These are phyloP conservation scores for Flaveria brownii DNA, from an alignment of 129 eudicot species.

Conservation along the genomic window DNA sequence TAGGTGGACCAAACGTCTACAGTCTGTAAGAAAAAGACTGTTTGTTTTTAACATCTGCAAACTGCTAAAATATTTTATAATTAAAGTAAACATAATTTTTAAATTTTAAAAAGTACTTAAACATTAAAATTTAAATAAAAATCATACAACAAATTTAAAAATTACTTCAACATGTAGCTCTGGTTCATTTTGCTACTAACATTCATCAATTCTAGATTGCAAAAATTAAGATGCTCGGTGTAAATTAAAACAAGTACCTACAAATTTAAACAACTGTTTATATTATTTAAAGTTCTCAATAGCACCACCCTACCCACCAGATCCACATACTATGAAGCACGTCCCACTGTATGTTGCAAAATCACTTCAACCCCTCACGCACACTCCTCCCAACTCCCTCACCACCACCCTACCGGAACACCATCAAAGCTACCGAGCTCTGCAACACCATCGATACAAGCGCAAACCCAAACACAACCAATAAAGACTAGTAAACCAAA, in stretches of 20 bases:
- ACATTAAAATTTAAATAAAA: no score
- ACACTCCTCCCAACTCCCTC: constrained; percentile 48
- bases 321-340: not conserved
- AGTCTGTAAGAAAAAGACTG: no score
- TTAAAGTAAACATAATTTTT: no score
- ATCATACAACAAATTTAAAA: no score
- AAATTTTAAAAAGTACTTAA: no score
- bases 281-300: no score
- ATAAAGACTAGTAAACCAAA: constrained; percentile 46
- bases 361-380: constrained; percentile 46
- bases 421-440: constrained; percentile 70
- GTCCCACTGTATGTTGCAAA: no score
- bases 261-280: no score
- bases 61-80: no score
- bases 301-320: not conserved
- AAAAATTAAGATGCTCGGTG: not conserved
- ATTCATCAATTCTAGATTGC: not conserved
- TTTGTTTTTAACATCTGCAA: no score
- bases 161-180: not conserved
- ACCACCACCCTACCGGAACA: constrained; percentile 51
- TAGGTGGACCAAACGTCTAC: no score
- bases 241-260: no score
- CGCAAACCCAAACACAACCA: constrained; percentile 62
- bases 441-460: constrained; percentile 82
- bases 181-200: not conserved